phyloP scores from a whole-genome alignment of 768 basidiomycete genomes.

The Tylopilus intermedius region DNA sequence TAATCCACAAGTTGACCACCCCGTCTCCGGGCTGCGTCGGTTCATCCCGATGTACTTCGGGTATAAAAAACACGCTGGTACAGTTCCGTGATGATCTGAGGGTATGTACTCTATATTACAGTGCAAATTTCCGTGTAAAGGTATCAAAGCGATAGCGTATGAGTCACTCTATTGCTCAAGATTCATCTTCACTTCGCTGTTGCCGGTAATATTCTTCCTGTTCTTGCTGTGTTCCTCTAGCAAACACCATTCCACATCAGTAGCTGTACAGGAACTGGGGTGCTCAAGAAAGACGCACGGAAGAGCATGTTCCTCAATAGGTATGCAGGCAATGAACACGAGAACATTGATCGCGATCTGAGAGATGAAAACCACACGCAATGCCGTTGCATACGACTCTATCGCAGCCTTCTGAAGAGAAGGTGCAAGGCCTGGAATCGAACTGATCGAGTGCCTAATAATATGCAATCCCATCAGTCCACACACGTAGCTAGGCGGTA shows the following conservation, averaged over 20 bases:
- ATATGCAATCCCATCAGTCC: slow-evolving; percentile 11
- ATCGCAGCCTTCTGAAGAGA: slow-evolving; percentile 55
- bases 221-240: slow-evolving; percentile 58
- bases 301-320: slow-evolving; percentile 69
- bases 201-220: slow-evolving; percentile 54
- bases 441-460: slow-evolving; percentile 61
- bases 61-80: slow-evolving; percentile 20
- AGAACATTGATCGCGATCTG: slow-evolving; percentile 66
- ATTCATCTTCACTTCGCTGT: slow-evolving; percentile 25
- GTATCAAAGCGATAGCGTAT: slow-evolving; percentile 15
- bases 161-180: slow-evolving; percentile 15
- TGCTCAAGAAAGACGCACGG: slow-evolving; percentile 32
- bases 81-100: slow-evolving; percentile 19
- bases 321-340: slow-evolving; percentile 62
- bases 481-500: slow-evolving; percentile 11
- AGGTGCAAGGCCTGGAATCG: slow-evolving; percentile 63
- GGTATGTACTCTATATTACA: slow-evolving; percentile 26
- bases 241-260: slow-evolving; percentile 9
- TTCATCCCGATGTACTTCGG: slow-evolving; percentile 4
- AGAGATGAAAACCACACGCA: slow-evolving; percentile 79
- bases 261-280: slow-evolving; percentile 15
- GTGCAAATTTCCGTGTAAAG: slow-evolving; percentile 27
- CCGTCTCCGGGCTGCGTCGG: not conserved
- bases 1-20: not conserved
- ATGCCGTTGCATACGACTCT: slow-evolving; percentile 72